A percentile compares a stretch with the other conserved stretches of the same genome.
Conservation (phyloP, 139 green algal species). For the Chlorella sp. region DNA sequence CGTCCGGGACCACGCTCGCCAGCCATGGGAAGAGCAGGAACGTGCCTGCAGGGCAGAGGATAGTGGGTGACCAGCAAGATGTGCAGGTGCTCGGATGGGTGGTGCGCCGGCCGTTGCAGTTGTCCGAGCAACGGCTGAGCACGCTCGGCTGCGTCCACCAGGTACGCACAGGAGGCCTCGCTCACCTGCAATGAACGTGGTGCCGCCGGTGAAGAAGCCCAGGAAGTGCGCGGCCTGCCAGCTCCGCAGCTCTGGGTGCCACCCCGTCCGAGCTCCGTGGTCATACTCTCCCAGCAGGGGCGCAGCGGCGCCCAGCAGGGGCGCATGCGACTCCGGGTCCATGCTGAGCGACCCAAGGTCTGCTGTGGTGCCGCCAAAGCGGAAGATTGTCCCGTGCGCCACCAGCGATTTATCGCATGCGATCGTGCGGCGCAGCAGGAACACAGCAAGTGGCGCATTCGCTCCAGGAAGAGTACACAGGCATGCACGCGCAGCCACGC, state of each 20-base stretch:
- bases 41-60: neutral
- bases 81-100: neutral
- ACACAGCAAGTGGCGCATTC: too few species aligned
- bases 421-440: too few species aligned
- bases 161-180: neutral
- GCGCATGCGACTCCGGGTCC: too few species aligned
- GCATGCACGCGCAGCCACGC: too few species aligned
- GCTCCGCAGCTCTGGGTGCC: neutral
- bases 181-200: conserved; percentile 17
- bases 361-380: too few species aligned
- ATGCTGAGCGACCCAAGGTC: too few species aligned
- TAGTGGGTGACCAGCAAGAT: neutral
- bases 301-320: too few species aligned
- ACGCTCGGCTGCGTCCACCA: neutral
- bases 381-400: too few species aligned
- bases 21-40: neutral
- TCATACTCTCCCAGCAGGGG: conserved; percentile 8
- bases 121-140: neutral
- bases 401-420: too few species aligned
- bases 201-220: conserved; percentile 6
- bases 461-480: too few species aligned
- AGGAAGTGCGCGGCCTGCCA: conserved; percentile 5
- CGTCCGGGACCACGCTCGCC: too few species aligned
- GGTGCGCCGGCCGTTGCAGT: conserved; percentile 5
- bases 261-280: neutral